Evolutionary conservation across 2,329 filamentous ascomycete genomes (phyloP), one percentile per base, ranked within the genome.

Genomic region (Septoria linicola): DNA sequence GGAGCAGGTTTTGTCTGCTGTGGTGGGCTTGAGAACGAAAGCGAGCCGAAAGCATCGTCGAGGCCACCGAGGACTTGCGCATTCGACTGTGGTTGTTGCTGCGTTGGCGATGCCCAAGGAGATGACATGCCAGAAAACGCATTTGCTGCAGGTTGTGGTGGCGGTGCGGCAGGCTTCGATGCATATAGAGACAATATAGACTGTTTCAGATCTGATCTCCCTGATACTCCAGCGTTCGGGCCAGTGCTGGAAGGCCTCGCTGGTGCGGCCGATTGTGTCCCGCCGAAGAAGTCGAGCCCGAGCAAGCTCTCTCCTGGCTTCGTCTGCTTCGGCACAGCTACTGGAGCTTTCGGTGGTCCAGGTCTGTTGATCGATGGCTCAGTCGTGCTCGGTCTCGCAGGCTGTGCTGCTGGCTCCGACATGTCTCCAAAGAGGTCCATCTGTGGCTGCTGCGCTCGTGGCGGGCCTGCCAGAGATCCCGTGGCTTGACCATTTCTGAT

Each of bases 171-270:
- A n/a, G 88, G 83, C 66, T 89, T 87, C 6, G 89, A 87, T 8
- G 91, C 89, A 68, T 99, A 99, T 13, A 99, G 80, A 6, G 93
- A 99, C 41, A 99, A 74, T 54, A 99, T 99, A 2, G 92, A 97
- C 71, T 96, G 92, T 73, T 99, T 99, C 54, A 99, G 76, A 67
- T 99, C 93, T 2, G 92, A 91, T 55, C 93, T 80, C 39, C 90
- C 95, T 10, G 80, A 79, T 14, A 76, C 76, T 2, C 78, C 68
- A 4, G 79, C 78, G 20, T 66, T 66, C 39, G 80, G 73, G 10
- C 84, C 80, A 16, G 89, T 89, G 72, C 89, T 96, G 4, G 88
- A 82, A n/a, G 91, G 88, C 46, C 90, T 81, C 46, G 74, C 75
- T 25, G 84, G 83, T n/a, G 89, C 82, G 8, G 87, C 78, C 30